Evolutionary conservation across 129 eudicot species (phyloP).

Genomic region (Lonicera japonica): DNA sequence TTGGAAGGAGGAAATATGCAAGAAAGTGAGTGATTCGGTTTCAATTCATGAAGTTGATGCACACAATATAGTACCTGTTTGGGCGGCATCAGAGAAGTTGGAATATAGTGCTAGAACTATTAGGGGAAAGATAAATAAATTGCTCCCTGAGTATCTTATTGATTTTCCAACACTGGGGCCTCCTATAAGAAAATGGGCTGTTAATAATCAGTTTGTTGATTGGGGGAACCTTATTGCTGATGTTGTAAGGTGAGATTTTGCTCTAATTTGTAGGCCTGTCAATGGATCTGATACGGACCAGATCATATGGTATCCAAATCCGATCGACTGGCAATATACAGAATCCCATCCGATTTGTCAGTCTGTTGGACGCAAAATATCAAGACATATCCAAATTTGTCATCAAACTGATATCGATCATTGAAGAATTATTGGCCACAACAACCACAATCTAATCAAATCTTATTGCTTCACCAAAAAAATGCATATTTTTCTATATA

Average conservation of each 20-base stretch:
- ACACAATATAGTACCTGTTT: constrained; percentile 85
- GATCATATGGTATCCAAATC: too few species aligned
- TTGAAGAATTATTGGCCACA: too few species aligned
- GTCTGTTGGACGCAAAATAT: too few species aligned
- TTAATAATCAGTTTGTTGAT: constrained; percentile 30
- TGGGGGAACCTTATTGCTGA: constrained; percentile 68
- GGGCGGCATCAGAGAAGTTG: constrained; percentile 87
- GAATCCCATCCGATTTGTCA: too few species aligned
- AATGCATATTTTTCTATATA: too few species aligned
- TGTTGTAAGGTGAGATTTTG: constrained; percentile 49
- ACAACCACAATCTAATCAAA: too few species aligned
- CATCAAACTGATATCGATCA: too few species aligned
- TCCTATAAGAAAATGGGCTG: constrained; percentile 46
- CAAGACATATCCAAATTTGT: too few species aligned
- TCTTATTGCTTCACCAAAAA: too few species aligned
- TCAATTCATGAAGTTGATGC: constrained; percentile 96
- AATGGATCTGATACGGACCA: too few species aligned
- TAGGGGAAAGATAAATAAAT: constrained; percentile 71
- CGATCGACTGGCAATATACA: too few species aligned
- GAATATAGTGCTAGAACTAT: constrained; percentile 89
- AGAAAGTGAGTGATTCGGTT: constrained; percentile 51
- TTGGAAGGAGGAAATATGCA: constrained; percentile 71
- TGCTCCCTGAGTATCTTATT: constrained; percentile 70
- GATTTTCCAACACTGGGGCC: constrained; percentile 61
- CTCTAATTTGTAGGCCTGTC: neutral